These are phyloP conservation scores for Quercus tomentella DNA, from an alignment of 331 rosid genomes.

Conservation along the genomic window DNA sequence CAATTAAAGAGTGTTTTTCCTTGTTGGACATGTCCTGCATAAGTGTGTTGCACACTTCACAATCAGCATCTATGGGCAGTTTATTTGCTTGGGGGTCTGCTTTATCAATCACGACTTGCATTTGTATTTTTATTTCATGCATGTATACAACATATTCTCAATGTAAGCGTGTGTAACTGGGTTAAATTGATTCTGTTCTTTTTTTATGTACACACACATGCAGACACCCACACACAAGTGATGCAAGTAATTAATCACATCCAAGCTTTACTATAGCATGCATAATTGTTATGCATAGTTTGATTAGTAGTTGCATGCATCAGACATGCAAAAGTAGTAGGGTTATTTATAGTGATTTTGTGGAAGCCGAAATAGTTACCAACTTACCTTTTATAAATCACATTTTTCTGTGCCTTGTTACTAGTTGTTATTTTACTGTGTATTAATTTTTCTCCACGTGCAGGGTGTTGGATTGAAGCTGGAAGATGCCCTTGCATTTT, in stretches of 20 bases:
- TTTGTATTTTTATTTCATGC: not conserved
- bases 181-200: not conserved
- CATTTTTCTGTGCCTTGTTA: not conserved
- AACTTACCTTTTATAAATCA: not conserved
- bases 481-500: conserved; percentile 92
- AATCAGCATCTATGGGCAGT: not conserved
- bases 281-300: not conserved
- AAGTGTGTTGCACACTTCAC: not conserved
- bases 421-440: not conserved
- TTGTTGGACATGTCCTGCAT: not conserved
- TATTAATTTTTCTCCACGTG: conserved; percentile 10
- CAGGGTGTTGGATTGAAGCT: conserved; percentile 94
- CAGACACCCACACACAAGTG: not conserved
- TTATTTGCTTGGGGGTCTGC: not conserved
- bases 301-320: not conserved
- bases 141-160: not conserved
- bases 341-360: not conserved
- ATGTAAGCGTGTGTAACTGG: not conserved
- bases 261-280: not conserved
- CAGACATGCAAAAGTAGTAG: not conserved
- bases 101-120: not conserved
- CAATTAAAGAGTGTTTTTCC: not conserved
- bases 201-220: not conserved
- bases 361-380: not conserved
- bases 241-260: not conserved